Percentiles rank a stretch among this genome's conserved stretches.
phyloP scores from a whole-genome alignment of 2,329 filamentous ascomycete genomes.

The Pseudocercospora fuligena region DNA sequence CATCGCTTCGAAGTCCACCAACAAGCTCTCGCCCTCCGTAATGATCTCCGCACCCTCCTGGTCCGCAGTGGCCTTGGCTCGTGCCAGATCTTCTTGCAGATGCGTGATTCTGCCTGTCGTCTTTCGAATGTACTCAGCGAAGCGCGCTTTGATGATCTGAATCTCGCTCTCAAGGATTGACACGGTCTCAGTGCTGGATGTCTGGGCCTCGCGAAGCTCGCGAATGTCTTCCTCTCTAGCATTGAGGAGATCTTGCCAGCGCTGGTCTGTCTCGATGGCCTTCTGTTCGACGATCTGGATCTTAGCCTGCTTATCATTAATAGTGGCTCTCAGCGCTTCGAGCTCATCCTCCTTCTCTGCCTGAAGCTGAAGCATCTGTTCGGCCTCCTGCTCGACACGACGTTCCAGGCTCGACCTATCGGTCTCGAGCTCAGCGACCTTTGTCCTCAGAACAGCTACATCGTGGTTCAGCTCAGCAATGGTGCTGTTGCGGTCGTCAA shows the following conservation, averaged over 20 bases:
- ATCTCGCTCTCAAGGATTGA: conserved; percentile 35
- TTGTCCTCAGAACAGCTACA: conserved; percentile 26
- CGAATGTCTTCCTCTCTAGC: conserved; percentile 46
- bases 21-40: conserved; percentile 29
- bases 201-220: conserved; percentile 34
- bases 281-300: conserved; percentile 40
- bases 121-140: conserved; percentile 42
- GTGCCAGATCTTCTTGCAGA: conserved; percentile 39
- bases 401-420: conserved; percentile 41
- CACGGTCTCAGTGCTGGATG: conserved; percentile 33
- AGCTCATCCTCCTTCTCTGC: conserved; percentile 41
- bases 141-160: conserved; percentile 35
- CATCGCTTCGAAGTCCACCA: conserved; percentile 35
- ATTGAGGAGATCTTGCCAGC: conserved; percentile 47
- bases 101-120: conserved; percentile 41
- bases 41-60: conserved; percentile 31
- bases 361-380: conserved; percentile 42
- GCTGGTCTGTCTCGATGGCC: conserved; percentile 44
- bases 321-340: conserved; percentile 34
- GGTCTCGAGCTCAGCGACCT: conserved; percentile 34
- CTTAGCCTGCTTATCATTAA: conserved; percentile 42
- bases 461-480: conserved; percentile 40
- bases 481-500: conserved; percentile 40
- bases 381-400: conserved; percentile 43
- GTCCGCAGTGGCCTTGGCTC: conserved; percentile 32